Conservation (phyloP, 2,329 filamentous ascomycete species). For the Penicillium psychrosexuale region DNA sequence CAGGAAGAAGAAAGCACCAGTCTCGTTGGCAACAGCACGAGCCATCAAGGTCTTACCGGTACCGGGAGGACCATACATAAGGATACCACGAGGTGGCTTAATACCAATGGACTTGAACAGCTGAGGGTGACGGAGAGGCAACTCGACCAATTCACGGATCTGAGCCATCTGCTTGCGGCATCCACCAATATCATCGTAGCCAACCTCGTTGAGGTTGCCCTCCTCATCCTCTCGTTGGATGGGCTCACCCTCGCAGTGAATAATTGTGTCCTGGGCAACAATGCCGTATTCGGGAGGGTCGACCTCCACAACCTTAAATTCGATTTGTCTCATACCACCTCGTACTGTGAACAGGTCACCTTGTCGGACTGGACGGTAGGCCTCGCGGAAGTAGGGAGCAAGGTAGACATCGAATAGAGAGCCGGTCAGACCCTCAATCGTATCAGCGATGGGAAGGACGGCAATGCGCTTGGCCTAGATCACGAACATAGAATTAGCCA, state of each 20-base stretch:
- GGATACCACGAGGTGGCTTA: constrained; percentile 96
- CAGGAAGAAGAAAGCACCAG: constrained; percentile 97
- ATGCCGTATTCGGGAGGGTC: constrained; percentile 98
- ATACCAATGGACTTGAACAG: constrained; percentile 99
- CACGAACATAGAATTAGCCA: constrained; percentile 21
- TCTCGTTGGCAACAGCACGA: constrained; percentile 97
- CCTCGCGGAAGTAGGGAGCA: constrained; percentile 98
- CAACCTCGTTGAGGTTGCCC: constrained; percentile 98
- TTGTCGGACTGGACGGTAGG: constrained; percentile 94
- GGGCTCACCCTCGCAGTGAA: constrained; percentile 95
- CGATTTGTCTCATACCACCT: constrained; percentile 97
- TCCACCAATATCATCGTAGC: constrained; percentile 98
- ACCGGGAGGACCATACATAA: constrained; percentile 94
- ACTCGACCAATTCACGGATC: constrained; percentile 96
- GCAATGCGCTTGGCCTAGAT: constrained; percentile 93
- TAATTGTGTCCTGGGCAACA: constrained; percentile 96
- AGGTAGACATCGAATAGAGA: constrained; percentile 99
- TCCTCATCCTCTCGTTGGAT: constrained; percentile 99
- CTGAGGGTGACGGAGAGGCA: constrained; percentile 93
- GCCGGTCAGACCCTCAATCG: constrained; percentile 93
- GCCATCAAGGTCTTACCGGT: constrained; percentile 99
- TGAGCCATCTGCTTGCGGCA: constrained; percentile 99
- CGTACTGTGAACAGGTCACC: constrained; percentile 96
- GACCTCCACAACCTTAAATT: constrained; percentile 99
- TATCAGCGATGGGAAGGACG: constrained; percentile 96